These are phyloP conservation scores for Termitomyces sp. DNA, from an alignment of 768 basidiomycete species.

Conservation along the genomic window DNA sequence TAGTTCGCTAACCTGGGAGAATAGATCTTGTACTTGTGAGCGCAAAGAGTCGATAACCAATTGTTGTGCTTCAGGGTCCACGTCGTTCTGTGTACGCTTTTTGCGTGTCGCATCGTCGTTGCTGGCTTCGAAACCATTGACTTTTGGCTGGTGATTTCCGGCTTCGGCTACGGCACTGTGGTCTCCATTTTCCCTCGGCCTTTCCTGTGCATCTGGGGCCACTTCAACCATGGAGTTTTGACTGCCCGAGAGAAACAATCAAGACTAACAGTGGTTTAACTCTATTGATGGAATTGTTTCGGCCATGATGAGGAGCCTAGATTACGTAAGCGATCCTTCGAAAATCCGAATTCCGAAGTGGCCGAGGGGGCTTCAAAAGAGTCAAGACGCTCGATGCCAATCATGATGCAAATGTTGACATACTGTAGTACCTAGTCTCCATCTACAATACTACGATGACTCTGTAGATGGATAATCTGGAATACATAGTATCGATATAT, in stretches of 20 bases:
- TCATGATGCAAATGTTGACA: neutral
- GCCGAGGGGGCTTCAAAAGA: too few relatives aligned
- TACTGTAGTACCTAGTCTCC: neutral
- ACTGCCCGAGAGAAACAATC: neutral
- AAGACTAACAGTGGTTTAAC: neutral
- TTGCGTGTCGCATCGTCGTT: constrained; percentile 12
- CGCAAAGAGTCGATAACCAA: constrained; percentile 81
- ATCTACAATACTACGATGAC: neutral
- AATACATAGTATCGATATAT: too few relatives aligned
- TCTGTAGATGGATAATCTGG: neutral
- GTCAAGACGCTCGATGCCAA: too few relatives aligned
- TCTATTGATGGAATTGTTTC: neutral
- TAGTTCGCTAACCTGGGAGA: constrained; percentile 85
- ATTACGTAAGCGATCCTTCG: neutral
- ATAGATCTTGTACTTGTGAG: constrained; percentile 77
- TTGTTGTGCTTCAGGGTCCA: constrained; percentile 66
- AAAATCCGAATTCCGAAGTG: neutral
- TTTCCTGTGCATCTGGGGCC: constrained; percentile 5
- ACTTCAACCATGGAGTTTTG: constrained; percentile 11
- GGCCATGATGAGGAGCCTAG: neutral
- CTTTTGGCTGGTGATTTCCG: constrained; percentile 10
- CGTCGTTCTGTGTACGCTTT: constrained; percentile 14
- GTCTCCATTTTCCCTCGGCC: neutral
- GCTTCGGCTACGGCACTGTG: neutral
- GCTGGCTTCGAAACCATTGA: constrained; percentile 10